Evolutionary conservation across 805 yeast species (phyloP).

Genomic region (Debaryomyces tyrocola): DNA sequence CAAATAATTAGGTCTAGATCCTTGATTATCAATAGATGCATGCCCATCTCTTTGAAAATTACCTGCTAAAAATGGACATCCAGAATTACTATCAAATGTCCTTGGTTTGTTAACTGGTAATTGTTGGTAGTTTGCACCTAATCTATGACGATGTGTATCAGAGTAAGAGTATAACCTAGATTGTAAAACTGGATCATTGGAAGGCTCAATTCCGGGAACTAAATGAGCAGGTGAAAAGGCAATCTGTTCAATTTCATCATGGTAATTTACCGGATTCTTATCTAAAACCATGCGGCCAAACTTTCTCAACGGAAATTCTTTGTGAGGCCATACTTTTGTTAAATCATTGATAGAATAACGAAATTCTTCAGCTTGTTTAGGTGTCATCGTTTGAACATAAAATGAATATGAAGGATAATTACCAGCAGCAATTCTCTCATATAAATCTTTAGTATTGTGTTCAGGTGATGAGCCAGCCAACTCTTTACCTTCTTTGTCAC

Average conservation of each 20-base stretch:
- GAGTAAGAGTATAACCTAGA: conserved; percentile 80
- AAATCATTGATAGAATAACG: conserved; percentile 51
- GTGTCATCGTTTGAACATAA: conserved; percentile 60
- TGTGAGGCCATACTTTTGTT: conserved; percentile 61
- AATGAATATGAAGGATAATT: conserved; percentile 52
- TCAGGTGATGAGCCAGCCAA: conserved; percentile 53
- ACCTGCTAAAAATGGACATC: conserved; percentile 27
- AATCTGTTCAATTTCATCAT: conserved; percentile 67
- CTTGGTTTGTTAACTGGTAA: conserved; percentile 57
- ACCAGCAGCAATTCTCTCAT: conserved; percentile 47
- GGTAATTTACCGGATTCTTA: conserved; percentile 55
- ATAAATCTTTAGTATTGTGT: conserved; percentile 37
- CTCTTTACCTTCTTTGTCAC: conserved; percentile 46
- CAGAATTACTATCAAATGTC: conserved; percentile 20
- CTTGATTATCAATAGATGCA: conserved; percentile 31
- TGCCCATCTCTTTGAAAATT: conserved; percentile 24
- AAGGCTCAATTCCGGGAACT: conserved; percentile 80
- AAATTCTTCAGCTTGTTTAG: conserved; percentile 53
- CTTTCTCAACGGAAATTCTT: conserved; percentile 52
- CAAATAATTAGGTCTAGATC: conserved; percentile 52
- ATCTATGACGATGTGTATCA: conserved; percentile 82
- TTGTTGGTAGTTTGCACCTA: conserved; percentile 68
- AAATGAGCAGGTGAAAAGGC: conserved; percentile 85
- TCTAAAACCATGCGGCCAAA: conserved; percentile 56
- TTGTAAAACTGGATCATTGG: conserved; percentile 83